phyloP scores from a whole-genome alignment of 1,284 basidiomycete species.

The Tilletia walkeri region DNA sequence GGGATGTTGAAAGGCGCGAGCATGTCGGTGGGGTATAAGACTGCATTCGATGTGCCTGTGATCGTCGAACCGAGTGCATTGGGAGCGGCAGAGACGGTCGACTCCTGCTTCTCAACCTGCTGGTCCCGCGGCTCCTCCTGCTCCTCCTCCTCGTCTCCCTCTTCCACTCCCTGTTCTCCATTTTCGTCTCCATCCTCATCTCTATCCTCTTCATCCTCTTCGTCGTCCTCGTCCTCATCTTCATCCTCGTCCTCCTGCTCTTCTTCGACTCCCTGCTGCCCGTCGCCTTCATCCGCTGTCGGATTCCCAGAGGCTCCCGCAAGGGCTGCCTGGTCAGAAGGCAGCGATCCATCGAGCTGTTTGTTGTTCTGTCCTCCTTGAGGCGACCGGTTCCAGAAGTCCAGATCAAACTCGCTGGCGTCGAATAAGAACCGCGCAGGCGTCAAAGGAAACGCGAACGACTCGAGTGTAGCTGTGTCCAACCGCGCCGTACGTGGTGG shows the following conservation, averaged over 20 bases:
- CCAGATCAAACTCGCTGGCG: background rate
- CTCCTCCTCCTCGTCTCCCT: background rate
- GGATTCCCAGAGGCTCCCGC: background rate
- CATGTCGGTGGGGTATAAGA: background rate
- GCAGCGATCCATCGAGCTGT: background rate
- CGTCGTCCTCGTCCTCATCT: too few relatives aligned
- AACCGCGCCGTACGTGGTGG: background rate
- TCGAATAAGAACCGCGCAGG: slow-evolving; percentile 15
- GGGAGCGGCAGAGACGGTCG: background rate
- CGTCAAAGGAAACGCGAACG: slow-evolving; percentile 10
- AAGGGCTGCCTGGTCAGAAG: background rate
- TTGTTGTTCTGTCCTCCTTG: background rate
- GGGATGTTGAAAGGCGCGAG: background rate
- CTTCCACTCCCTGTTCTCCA: too few relatives aligned
- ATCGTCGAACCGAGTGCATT: background rate
- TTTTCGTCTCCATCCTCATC: background rate
- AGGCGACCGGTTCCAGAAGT: background rate
- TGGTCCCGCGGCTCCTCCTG: background rate
- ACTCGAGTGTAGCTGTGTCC: slow-evolving; percentile 3
- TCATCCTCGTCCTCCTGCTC: background rate
- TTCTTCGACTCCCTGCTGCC: background rate
- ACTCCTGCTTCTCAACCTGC: background rate
- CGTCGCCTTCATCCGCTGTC: background rate
- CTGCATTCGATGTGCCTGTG: background rate
- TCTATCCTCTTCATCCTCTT: background rate